Evolutionary conservation across 768 basidiomycete genomes (phyloP).

Genomic region (Russula ochroleuca): DNA sequence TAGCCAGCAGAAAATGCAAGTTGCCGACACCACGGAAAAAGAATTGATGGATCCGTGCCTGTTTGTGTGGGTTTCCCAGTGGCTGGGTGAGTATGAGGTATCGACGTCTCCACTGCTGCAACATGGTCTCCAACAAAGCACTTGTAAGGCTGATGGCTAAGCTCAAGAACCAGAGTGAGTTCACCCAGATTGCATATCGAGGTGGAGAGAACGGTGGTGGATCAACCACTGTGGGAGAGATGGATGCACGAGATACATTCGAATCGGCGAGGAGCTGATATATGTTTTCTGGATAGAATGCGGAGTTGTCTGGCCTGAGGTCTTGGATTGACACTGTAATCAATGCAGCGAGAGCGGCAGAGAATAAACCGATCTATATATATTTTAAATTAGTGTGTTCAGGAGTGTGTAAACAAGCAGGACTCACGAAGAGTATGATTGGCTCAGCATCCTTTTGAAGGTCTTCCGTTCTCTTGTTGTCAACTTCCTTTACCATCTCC

Average conservation of each 20-base stretch:
- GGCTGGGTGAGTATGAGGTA: background rate
- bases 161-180: constrained; percentile 8
- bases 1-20: background rate
- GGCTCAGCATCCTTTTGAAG: background rate
- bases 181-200: background rate
- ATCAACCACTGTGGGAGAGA: background rate
- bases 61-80: background rate
- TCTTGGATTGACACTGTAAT: background rate
- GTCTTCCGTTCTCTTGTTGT: too few relatives aligned
- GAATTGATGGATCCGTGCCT: constrained; percentile 3
- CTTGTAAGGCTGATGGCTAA: background rate
- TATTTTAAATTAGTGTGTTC: background rate
- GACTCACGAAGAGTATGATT: constrained; percentile 2
- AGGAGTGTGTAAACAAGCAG: background rate
- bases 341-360: background rate
- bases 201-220: background rate
- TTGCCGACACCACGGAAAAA: background rate
- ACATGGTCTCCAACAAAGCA: background rate
- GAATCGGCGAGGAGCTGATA: background rate
- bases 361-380: background rate
- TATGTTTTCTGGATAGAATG: background rate
- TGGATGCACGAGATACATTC: too few relatives aligned
- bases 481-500: too few relatives aligned
- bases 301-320: background rate
- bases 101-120: background rate